phyloP scores from a whole-genome alignment of 495 filamentous ascomycete genomes.

The Hyaloscypha bicolor region DNA sequence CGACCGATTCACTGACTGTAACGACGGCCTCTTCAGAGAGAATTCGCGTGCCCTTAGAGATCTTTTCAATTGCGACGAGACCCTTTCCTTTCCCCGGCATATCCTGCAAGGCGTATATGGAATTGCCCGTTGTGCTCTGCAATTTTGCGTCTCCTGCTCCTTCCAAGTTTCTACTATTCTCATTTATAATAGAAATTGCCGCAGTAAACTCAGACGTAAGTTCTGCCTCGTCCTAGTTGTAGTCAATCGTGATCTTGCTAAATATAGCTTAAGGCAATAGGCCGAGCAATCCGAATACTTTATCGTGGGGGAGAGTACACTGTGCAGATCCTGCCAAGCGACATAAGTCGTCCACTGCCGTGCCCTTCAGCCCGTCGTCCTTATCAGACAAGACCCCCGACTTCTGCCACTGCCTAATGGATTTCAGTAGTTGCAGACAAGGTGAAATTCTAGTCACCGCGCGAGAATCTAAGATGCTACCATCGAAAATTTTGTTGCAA shows the following conservation, averaged over 20 bases:
- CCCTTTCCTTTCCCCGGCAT: conserved; percentile 38
- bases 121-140: neutral
- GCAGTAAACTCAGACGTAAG: conserved; percentile 22
- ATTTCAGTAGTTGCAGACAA: conserved; percentile 18
- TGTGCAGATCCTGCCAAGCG: conserved; percentile 24
- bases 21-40: conserved; percentile 29
- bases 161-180: conserved; percentile 1
- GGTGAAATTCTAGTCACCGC: conserved; percentile 13
- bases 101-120: conserved; percentile 23
- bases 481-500: conserved; percentile 20
- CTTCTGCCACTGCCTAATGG: conserved; percentile 21
- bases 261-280: conserved; percentile 25
- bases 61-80: conserved; percentile 36
- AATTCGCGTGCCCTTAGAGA: conserved; percentile 39
- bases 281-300: conserved; percentile 24
- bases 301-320: conserved; percentile 24
- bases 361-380: conserved; percentile 21
- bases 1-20: neutral
- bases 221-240: conserved; percentile 22
- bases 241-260: conserved; percentile 22
- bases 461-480: conserved; percentile 8
- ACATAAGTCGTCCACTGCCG: conserved; percentile 18
- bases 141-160: no score
- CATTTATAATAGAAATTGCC: conserved; percentile 17
- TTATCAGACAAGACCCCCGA: conserved; percentile 22